Evolutionary conservation across 208 protist species (phyloP).

Genomic region (Porcisia deanei): DNA sequence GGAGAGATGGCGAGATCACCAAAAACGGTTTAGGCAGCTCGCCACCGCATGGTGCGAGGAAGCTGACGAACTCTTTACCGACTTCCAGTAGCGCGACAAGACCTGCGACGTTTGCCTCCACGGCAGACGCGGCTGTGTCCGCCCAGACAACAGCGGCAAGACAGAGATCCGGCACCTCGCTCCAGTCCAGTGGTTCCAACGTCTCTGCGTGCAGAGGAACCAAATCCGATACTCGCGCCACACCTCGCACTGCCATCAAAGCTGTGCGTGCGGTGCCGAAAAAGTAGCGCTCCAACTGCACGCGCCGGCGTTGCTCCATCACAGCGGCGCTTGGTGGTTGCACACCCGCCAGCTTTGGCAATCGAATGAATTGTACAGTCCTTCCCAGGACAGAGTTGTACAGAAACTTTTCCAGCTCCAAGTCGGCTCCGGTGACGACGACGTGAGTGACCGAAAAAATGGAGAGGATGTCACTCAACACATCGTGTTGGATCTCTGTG

Average conservation of each 20-base stretch:
- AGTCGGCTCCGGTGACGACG: slow-evolving; percentile 62
- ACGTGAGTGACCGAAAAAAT: slow-evolving; percentile 85
- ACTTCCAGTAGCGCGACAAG: slow-evolving; percentile 82
- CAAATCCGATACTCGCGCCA: slow-evolving; percentile 65
- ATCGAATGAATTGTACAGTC: slow-evolving; percentile 48
- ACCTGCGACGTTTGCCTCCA: slow-evolving; percentile 73
- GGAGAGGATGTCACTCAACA: slow-evolving; percentile 68
- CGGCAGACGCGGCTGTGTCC: slow-evolving; percentile 54
- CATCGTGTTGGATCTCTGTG: slow-evolving; percentile 52
- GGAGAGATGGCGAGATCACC: slow-evolving; percentile 70
- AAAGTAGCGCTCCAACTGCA: slow-evolving; percentile 71
- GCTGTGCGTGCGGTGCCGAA: slow-evolving; percentile 60
- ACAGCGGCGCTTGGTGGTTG: slow-evolving; percentile 27
- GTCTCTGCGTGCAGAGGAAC: slow-evolving; percentile 70
- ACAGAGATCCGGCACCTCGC: slow-evolving; percentile 51
- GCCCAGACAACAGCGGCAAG: slow-evolving; percentile 71
- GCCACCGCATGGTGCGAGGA: slow-evolving; percentile 67
- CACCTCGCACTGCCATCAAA: slow-evolving; percentile 52
- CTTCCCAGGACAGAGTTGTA: slow-evolving; percentile 45
- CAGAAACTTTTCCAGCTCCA: slow-evolving; percentile 56
- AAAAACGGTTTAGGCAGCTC: slow-evolving; percentile 73
- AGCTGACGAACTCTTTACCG: slow-evolving; percentile 71
- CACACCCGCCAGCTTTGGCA: slow-evolving; percentile 43
- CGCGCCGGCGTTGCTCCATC: slow-evolving; percentile 26
- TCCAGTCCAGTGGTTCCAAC: slow-evolving; percentile 46